phyloP scores from a whole-genome alignment of 345 rosid species.

The Sisymbrium irio region DNA sequence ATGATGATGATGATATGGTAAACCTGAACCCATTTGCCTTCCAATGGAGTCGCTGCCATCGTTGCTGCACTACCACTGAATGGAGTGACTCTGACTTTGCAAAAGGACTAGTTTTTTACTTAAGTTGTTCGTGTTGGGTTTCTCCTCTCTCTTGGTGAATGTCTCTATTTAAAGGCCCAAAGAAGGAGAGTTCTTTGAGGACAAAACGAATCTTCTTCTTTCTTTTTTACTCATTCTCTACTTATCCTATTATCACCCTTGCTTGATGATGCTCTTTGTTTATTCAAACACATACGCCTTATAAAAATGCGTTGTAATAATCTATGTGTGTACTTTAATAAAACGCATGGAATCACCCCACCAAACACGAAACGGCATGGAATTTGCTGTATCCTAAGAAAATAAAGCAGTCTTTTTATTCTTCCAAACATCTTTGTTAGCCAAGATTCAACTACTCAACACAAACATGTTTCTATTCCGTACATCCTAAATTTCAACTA shows the following conservation, averaged over 20 bases:
- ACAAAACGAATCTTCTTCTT: neutral
- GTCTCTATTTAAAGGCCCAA: conserved; percentile 7
- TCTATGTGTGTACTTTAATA: neutral
- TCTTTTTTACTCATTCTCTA: neutral
- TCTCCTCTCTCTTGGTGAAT: neutral
- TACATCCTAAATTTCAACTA: neutral
- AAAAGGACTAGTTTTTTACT: neutral
- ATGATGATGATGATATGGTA: neutral
- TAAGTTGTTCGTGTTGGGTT: neutral
- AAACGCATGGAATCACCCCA: neutral
- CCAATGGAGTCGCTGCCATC: conserved; percentile 40
- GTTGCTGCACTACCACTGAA: neutral
- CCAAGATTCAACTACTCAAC: neutral
- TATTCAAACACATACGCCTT: neutral
- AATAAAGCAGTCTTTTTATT: neutral
- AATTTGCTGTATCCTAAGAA: neutral
- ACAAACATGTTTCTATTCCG: neutral
- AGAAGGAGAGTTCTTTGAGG: neutral
- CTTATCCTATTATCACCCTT: too few relatives aligned
- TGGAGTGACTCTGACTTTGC: neutral
- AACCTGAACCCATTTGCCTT: conserved; percentile 75
- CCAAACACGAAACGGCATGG: conserved; percentile 8
- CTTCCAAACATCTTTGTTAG: neutral
- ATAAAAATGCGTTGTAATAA: neutral
- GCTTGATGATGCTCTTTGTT: too few relatives aligned